Percentiles rank a stretch among this genome's conserved stretches.
Evolutionary conservation across 2,329 filamentous ascomycete genomes (phyloP).

Genomic region (Talaromyces sp.): DNA sequence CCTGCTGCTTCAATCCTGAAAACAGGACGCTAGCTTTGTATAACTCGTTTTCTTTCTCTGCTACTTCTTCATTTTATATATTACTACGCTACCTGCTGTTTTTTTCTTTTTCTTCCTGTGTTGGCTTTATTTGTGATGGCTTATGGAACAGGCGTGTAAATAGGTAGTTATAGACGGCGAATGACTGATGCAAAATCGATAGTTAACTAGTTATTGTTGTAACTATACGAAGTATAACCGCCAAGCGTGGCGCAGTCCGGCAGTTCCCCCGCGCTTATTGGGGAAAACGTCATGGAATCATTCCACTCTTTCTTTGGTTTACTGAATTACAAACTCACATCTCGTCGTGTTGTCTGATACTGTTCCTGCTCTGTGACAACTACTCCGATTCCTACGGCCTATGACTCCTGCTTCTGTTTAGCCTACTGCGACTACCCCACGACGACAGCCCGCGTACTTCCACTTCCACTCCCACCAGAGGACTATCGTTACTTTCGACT

Average conservation of each 20-base stretch:
- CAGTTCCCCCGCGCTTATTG: not conserved
- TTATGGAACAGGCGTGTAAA: constrained; percentile 1
- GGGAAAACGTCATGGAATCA: not conserved
- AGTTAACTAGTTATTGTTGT: too few relatives aligned
- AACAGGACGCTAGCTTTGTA: not conserved
- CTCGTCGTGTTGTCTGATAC: not conserved
- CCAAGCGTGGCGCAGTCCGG: constrained; percentile 12
- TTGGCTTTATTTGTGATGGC: not conserved
- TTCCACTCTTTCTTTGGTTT: not conserved
- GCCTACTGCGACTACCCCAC: too few relatives aligned
- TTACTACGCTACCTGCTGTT: not conserved
- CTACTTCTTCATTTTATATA: not conserved
- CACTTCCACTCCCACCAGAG: not conserved
- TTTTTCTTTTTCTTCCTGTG: not conserved
- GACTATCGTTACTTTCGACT: not conserved
- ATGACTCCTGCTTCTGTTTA: too few relatives aligned
- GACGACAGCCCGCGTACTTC: too few relatives aligned
- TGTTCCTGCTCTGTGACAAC: not conserved
- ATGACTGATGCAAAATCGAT: not conserved
- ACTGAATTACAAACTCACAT: not conserved
- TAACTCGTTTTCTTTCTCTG: not conserved
- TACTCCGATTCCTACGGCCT: too few relatives aligned
- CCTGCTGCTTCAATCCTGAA: too few relatives aligned
- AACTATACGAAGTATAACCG: not conserved
- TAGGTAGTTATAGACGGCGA: not conserved